These are phyloP conservation scores for Solanum arcanum DNA, from an alignment of 257 asterid species.

Conservation along the genomic window DNA sequence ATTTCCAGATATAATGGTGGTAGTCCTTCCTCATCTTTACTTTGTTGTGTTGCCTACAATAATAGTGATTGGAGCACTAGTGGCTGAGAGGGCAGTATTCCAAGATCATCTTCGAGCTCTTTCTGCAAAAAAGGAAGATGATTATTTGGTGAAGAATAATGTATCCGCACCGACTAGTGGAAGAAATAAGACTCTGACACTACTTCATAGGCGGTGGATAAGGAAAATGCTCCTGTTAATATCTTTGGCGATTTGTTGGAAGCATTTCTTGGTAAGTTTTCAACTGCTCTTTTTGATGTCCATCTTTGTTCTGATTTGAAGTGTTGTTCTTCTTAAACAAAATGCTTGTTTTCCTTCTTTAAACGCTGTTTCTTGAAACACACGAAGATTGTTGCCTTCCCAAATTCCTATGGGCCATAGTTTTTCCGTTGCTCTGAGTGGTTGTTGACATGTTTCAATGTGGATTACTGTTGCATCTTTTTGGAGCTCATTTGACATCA, in stretches of 20 bases:
- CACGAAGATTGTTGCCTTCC: not conserved
- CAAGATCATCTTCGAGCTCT: constrained; percentile 44
- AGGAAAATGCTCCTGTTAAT: constrained; percentile 44
- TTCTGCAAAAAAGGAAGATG: constrained; percentile 82
- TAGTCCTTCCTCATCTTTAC: constrained; percentile 70
- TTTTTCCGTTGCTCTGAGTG: not conserved
- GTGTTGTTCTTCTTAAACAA: not conserved
- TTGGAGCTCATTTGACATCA: not conserved
- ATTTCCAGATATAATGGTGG: constrained; percentile 83
- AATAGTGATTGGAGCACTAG: constrained; percentile 27
- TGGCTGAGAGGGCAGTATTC: constrained; percentile 56
- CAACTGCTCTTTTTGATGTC: not conserved
- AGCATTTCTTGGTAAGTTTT: constrained; percentile 52
- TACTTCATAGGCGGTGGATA: constrained; percentile 31
- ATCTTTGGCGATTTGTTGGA: constrained; percentile 44
- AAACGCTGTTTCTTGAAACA: not conserved
- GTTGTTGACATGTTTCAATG: not conserved
- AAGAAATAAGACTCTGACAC: not conserved
- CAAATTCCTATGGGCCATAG: not conserved
- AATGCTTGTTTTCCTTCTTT: not conserved
- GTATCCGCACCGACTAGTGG: not conserved
- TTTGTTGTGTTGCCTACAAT: constrained; percentile 62
- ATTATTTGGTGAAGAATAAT: constrained; percentile 17
- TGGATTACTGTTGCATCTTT: not conserved
- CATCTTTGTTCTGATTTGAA: not conserved